A percentile compares a stretch with the other conserved stretches of the same genome.
Conservation (phyloP, 2,329 filamentous ascomycete species). For the Cladophialophora immunda region DNA sequence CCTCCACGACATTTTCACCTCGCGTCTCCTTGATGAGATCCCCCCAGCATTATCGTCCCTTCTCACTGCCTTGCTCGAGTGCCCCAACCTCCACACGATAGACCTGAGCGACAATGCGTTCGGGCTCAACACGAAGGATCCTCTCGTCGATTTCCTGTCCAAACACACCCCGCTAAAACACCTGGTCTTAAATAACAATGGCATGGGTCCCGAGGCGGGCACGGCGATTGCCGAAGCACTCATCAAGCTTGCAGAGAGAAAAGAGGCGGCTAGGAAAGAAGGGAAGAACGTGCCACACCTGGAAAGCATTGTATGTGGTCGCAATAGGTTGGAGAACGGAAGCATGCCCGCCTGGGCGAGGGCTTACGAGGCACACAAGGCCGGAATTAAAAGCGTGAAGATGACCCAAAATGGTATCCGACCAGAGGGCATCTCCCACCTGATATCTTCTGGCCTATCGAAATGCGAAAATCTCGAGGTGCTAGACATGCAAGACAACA, state of each 20-base stretch:
- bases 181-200: slow-evolving; percentile 98
- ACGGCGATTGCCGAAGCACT: slow-evolving; percentile 89
- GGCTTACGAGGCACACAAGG: slow-evolving; percentile 79
- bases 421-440: slow-evolving; percentile 85
- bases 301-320: slow-evolving; percentile 96
- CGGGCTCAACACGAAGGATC: slow-evolving; percentile 91
- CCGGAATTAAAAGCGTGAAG: slow-evolving; percentile 82
- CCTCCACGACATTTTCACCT: slow-evolving; percentile 97
- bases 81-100: slow-evolving; percentile 86
- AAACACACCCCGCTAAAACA: slow-evolving; percentile 90
- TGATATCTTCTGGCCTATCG: slow-evolving; percentile 80
- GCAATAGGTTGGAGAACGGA: slow-evolving; percentile 94
- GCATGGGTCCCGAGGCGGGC: slow-evolving; percentile 89
- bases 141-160: slow-evolving; percentile 89
- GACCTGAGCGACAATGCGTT: slow-evolving; percentile 99
- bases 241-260: slow-evolving; percentile 81
- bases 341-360: slow-evolving; percentile 96
- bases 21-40: slow-evolving; percentile 90
- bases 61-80: slow-evolving; percentile 84
- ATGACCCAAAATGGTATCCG: slow-evolving; percentile 99
- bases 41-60: slow-evolving; percentile 86
- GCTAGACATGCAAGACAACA: slow-evolving; percentile 96
- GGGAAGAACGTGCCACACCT: slow-evolving; percentile 80
- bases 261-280: slow-evolving; percentile 71
- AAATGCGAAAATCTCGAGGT: slow-evolving; percentile 74